Base-by-base conservation (phyloP, 208 protist species). In the Acanthamoeba sp. region DNA sequence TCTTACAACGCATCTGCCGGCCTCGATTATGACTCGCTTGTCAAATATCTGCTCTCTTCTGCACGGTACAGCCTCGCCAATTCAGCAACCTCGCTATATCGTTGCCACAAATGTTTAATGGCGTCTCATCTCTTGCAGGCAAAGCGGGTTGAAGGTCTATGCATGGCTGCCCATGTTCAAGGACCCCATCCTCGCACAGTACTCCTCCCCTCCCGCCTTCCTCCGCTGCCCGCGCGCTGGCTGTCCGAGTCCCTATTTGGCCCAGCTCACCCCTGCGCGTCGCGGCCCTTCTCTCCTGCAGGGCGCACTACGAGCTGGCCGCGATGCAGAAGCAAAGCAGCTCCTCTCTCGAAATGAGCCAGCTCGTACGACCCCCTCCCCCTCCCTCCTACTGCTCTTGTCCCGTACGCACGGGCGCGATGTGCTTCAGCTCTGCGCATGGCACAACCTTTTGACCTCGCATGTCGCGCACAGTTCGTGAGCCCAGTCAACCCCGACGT, bases 131-230 rank as follows among this genome's bases (percentile, higher is more conserved):
- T 32, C n/a, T n/a, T 2, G 20, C 71, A 80, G 71, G 20, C 36
- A 80, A 48, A 80, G 29, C 29, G 71, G 71, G 29, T 10, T 80
- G 36, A 80, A 80, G 71, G 71, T 80, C 36, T 80, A 80, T 48
- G 71, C 71, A 4, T 80, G 71, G 71, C 71, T 80, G n/a, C 71
- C 71, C n/a, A 80, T 80, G 71, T 80, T 80, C 71, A 80, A 80
- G 71, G 71, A 80, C 36, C 71, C 71, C 71, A 24, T 80, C 34
- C 71, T 80, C 22, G 71, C 71, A n/a, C 71, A 80, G 71, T 80
- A 80, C 71, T 7, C 5, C 29, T 10, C 59, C 59, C 36, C 18
- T 5, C 71, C 36, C 24, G 55, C 24, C 14, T 62, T 6, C 6
- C 14, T 34, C 20, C 1, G 22, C 62, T 12, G n/a, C 4, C 29